A percentile compares a stretch with the other conserved stretches of the same genome.
These are phyloP conservation scores for Raddia distichophylla DNA, from an alignment of 176 grass and related monocot species.

Conservation along the genomic window DNA sequence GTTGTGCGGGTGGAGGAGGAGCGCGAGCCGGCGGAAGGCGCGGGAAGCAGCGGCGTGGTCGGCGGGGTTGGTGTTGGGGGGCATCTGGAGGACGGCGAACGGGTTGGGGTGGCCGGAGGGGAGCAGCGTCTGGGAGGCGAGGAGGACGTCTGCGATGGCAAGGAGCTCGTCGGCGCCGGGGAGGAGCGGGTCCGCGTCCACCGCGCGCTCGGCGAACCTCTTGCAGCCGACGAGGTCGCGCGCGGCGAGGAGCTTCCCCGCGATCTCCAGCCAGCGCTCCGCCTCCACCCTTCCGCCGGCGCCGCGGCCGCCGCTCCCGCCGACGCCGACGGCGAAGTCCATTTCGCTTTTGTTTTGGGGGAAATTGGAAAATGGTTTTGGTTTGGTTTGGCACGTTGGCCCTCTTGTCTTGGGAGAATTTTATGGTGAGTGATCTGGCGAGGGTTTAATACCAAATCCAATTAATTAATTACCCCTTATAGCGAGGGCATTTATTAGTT, in stretches of 20 bases:
- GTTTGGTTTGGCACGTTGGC: neutral
- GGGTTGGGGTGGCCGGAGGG: conserved; percentile 46
- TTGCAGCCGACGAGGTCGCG: conserved; percentile 92
- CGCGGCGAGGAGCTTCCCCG: conserved; percentile 70
- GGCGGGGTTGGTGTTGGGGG: conserved; percentile 27
- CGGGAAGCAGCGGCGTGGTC: conserved; percentile 41
- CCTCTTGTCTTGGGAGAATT: neutral
- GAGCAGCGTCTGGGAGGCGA: conserved; percentile 69
- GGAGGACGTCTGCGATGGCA: conserved; percentile 86
- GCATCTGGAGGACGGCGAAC: conserved; percentile 65
- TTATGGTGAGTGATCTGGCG: conserved; percentile 5
- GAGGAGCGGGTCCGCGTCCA: conserved; percentile 85
- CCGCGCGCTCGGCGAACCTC: conserved; percentile 85
- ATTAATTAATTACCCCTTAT: neutral
- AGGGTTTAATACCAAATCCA: neutral
- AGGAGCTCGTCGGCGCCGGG: conserved; percentile 88
- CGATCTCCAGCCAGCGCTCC: conserved; percentile 80
- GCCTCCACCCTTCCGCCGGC: conserved; percentile 59
- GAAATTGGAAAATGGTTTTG: conserved; percentile 11
- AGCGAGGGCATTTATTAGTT: too few species aligned
- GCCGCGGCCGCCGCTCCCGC: conserved; percentile 37
- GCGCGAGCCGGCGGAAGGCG: conserved; percentile 62
- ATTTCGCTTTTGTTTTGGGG: conserved; percentile 24
- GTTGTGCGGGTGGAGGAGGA: conserved; percentile 56
- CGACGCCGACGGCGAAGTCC: conserved; percentile 46